Evolutionary conservation across 768 basidiomycete species (phyloP).

Genomic region (Trametes villosa): DNA sequence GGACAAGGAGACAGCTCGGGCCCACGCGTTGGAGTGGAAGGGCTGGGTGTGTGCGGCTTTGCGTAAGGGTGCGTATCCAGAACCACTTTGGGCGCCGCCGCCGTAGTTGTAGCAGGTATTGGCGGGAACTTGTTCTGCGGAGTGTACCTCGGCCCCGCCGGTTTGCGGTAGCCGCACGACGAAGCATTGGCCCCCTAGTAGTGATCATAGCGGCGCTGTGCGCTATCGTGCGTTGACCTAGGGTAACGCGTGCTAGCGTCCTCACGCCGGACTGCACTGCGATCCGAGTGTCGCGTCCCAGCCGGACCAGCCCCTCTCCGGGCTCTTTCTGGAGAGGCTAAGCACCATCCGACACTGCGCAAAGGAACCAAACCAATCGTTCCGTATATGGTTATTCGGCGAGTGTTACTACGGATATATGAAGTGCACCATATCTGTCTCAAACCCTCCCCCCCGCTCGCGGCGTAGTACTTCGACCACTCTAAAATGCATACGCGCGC

Average conservation of each 20-base stretch:
- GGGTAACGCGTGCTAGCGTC: slow-evolving; percentile 1
- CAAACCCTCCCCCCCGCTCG: no score
- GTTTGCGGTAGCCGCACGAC: not conserved
- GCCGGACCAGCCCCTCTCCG: not conserved
- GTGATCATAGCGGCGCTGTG: slow-evolving; percentile 1
- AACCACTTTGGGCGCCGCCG: not conserved
- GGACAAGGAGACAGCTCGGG: not conserved
- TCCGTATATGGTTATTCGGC: no score
- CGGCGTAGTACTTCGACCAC: no score
- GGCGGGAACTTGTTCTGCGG: not conserved
- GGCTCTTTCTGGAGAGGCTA: slow-evolving; percentile 1
- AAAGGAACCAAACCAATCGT: no score
- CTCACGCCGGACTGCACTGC: slow-evolving; percentile 4
- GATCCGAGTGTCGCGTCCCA: slow-evolving; percentile 2
- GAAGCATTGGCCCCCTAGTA: not conserved
- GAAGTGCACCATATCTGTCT: no score
- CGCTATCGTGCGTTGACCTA: slow-evolving; percentile 1
- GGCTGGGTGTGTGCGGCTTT: not conserved
- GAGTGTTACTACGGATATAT: no score
- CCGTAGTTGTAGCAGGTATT: not conserved
- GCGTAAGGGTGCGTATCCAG: slow-evolving; percentile 19
- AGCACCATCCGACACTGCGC: not conserved
- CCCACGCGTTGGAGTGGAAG: not conserved
- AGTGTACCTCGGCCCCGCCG: not conserved
- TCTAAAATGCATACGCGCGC: no score